These are phyloP conservation scores for Nicotiana noctiflora DNA, from an alignment of 257 asterid genomes.

Conservation along the genomic window DNA sequence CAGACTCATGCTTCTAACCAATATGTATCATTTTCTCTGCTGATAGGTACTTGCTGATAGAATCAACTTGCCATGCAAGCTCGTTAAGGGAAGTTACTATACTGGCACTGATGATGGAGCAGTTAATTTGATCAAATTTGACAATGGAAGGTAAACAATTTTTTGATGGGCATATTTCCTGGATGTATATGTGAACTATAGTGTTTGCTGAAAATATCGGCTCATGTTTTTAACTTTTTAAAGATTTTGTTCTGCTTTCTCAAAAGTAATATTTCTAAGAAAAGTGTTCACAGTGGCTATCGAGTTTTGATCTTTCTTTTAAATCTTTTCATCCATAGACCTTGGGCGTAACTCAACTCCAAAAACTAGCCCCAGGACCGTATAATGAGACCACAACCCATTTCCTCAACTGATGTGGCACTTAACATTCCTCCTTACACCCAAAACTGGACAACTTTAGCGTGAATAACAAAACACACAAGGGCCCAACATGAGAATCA, in stretches of 20 bases:
- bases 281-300: not conserved
- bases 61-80: constrained; percentile 89
- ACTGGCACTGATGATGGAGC: constrained; percentile 99
- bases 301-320: not conserved
- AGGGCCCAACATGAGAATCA: too few relatives aligned
- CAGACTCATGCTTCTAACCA: not conserved
- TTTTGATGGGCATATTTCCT: not conserved
- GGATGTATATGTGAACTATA: not conserved
- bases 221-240: not conserved
- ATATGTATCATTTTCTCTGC: constrained; percentile 22
- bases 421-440: too few relatives aligned
- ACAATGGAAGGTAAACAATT: constrained; percentile 65
- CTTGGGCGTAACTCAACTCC: too few relatives aligned
- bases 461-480: too few relatives aligned
- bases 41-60: constrained; percentile 93
- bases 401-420: too few relatives aligned
- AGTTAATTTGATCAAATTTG: constrained; percentile 86
- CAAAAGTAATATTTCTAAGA: not conserved
- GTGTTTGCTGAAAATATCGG: not conserved
- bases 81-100: constrained; percentile 93
- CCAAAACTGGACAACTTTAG: too few relatives aligned
- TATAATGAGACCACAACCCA: too few relatives aligned
- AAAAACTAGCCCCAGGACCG: too few relatives aligned
- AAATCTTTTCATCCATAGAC: not conserved
- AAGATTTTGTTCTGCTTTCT: not conserved